phyloP scores from a whole-genome alignment of 1,284 basidiomycete species.

The Cryptococcus neoformans region DNA sequence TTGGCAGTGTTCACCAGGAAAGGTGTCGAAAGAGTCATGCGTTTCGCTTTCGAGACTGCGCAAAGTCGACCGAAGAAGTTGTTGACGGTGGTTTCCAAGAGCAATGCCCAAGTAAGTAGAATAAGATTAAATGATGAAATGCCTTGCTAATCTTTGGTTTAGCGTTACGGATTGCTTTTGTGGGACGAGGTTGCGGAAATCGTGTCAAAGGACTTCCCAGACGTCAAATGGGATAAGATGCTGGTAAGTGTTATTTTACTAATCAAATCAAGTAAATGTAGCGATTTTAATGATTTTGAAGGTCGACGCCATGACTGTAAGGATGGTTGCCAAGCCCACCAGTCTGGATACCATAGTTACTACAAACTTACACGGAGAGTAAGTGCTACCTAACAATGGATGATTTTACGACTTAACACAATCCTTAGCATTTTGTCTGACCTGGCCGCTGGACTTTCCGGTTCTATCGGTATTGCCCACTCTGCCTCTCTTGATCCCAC shows the following conservation, averaged over 20 bases:
- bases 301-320: slow-evolving; percentile 54
- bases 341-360: slow-evolving; percentile 59
- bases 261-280: slow-evolving; percentile 19
- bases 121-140: too few species aligned
- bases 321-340: slow-evolving; percentile 56
- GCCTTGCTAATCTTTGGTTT: neutral
- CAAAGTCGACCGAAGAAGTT: slow-evolving; percentile 53
- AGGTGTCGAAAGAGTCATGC: slow-evolving; percentile 56
- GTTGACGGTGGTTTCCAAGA: slow-evolving; percentile 58
- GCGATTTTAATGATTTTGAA: slow-evolving; percentile 42
- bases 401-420: too few species aligned
- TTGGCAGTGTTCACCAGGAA: slow-evolving; percentile 54
- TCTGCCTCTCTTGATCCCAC: slow-evolving; percentile 59
- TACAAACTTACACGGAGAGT: slow-evolving; percentile 58
- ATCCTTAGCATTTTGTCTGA: slow-evolving; percentile 50
- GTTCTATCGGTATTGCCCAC: slow-evolving; percentile 61
- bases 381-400: too few species aligned
- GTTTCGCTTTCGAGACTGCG: slow-evolving; percentile 57
- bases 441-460: slow-evolving; percentile 58
- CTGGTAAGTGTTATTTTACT: slow-evolving; percentile 27
- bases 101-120: slow-evolving; percentile 48
- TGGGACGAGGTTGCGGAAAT: slow-evolving; percentile 51
- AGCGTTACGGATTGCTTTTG: slow-evolving; percentile 42
- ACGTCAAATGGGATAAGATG: slow-evolving; percentile 57
- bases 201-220: slow-evolving; percentile 56